Conservation (phyloP, 805 yeast species). For the Candida rishiriensis region DNA sequence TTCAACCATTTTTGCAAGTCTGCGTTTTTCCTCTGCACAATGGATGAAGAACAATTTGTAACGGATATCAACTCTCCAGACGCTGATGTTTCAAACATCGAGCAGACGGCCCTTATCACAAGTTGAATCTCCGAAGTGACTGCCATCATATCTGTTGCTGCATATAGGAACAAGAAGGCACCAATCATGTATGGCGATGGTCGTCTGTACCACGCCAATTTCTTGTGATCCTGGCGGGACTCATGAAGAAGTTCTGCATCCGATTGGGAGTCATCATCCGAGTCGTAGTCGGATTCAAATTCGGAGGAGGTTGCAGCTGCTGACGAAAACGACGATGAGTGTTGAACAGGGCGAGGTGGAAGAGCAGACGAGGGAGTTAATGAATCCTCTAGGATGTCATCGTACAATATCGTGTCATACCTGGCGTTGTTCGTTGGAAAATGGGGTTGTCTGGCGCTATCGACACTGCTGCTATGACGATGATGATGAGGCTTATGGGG, state of each 20-base stretch:
- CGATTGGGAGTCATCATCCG: conserved; percentile 27
- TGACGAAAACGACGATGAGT: too few species aligned
- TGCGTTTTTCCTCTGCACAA: conserved; percentile 43
- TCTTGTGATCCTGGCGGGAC: conserved; percentile 34
- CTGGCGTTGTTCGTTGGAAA: conserved; percentile 5
- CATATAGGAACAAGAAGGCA: conserved; percentile 35
- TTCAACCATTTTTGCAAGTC: conserved; percentile 42
- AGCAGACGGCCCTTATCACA: conserved; percentile 38
- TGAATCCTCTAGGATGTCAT: conserved; percentile 38
- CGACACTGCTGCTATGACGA: background rate
- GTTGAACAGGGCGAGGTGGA: too few species aligned
- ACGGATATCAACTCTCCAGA: too few species aligned
- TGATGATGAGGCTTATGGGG: background rate
- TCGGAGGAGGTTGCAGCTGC: conserved; percentile 19
- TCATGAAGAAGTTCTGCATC: conserved; percentile 48
- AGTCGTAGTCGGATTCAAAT: conserved; percentile 26
- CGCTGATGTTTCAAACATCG: conserved; percentile 8
- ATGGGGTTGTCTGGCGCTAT: background rate
- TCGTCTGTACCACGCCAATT: conserved; percentile 48
- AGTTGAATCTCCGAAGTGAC: conserved; percentile 35
- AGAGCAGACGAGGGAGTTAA: conserved; percentile 7
- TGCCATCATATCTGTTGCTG: conserved; percentile 37
- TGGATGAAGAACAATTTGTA: conserved; percentile 17
- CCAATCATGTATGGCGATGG: conserved; percentile 55
- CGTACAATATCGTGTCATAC: conserved; percentile 11